Conservation (phyloP, 306 rosid species). For the Alnus glutinosa region DNA sequence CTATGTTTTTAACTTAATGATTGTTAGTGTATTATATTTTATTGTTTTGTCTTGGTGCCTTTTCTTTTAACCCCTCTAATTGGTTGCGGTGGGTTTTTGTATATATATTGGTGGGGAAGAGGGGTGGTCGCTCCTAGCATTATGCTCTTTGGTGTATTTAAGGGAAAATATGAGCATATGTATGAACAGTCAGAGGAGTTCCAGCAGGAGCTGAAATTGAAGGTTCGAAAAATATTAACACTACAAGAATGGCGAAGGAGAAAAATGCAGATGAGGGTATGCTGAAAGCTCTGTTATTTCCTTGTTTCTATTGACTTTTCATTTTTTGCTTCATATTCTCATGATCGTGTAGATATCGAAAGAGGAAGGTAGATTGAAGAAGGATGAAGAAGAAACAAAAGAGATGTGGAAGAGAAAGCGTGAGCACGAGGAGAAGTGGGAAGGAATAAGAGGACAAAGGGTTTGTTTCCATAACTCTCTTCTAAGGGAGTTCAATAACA, state of each 20-base stretch:
- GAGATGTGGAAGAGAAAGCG: slow-evolving; percentile 99
- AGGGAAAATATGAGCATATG: slow-evolving; percentile 94
- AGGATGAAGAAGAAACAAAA: slow-evolving; percentile 54
- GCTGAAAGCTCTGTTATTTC: slow-evolving; percentile 18
- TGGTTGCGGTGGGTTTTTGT: not conserved
- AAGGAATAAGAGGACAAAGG: slow-evolving; percentile 95
- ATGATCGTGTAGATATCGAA: slow-evolving; percentile 74
- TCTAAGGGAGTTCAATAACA: no score
- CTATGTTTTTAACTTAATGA: not conserved
- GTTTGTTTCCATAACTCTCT: slow-evolving; percentile 49
- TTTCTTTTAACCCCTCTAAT: not conserved
- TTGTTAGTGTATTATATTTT: not conserved
- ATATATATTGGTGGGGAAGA: not conserved
- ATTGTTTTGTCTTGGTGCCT: not conserved
- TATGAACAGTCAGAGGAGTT: slow-evolving; percentile 6
- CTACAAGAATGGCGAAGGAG: slow-evolving; percentile 99
- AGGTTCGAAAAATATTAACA: slow-evolving; percentile 45
- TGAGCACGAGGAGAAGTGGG: slow-evolving; percentile 98
- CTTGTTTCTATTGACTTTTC: not conserved
- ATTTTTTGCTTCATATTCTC: slow-evolving; percentile 18
- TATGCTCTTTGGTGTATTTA: slow-evolving; percentile 18
- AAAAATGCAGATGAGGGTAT: slow-evolving; percentile 98
- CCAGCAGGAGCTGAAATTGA: no score
- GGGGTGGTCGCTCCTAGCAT: not conserved
- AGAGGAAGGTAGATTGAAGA: slow-evolving; percentile 78